Percentiles rank a stretch among this genome's conserved stretches.
Conservation (phyloP, 345 rosid species). For the Populus euphratica region DNA sequence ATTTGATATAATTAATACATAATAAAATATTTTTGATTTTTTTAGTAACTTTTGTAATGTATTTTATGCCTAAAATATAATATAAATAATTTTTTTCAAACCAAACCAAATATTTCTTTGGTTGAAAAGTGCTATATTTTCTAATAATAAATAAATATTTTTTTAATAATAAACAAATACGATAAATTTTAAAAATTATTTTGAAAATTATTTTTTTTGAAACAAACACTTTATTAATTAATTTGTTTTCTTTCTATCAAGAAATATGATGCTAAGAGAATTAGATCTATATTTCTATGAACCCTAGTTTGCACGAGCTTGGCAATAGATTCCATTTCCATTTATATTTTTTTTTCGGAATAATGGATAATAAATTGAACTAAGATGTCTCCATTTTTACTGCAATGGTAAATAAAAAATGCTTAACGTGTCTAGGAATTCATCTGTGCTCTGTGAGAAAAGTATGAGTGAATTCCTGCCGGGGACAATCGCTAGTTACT, state of each 20-base stretch:
- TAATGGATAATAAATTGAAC: neutral
- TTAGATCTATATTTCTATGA: neutral
- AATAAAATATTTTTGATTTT: too few relatives aligned
- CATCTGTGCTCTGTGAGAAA: neutral
- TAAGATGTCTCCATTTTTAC: neutral
- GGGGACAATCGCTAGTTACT: neutral
- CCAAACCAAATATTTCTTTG: fast-evolving
- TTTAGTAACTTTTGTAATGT: too few relatives aligned
- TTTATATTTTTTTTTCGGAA: neutral
- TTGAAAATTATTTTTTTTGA: too few relatives aligned
- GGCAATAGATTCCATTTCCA: neutral
- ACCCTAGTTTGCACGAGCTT: neutral
- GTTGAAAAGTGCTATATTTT: too few relatives aligned
- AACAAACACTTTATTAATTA: too few relatives aligned
- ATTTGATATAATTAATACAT: too few relatives aligned
- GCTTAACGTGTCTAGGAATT: neutral
- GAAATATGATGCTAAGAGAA: neutral
- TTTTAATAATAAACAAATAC: too few relatives aligned
- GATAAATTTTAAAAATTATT: too few relatives aligned
- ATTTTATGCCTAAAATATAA: too few relatives aligned
- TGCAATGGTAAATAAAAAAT: neutral
- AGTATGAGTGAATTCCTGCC: neutral
- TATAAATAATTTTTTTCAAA: too few relatives aligned
- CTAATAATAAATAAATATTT: too few relatives aligned
- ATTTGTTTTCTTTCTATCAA: neutral